Percentiles rank a stretch among this genome's conserved stretches.
phyloP scores from a whole-genome alignment of 352 stramenopile genomes.

The Phytophthora nicotianae region DNA sequence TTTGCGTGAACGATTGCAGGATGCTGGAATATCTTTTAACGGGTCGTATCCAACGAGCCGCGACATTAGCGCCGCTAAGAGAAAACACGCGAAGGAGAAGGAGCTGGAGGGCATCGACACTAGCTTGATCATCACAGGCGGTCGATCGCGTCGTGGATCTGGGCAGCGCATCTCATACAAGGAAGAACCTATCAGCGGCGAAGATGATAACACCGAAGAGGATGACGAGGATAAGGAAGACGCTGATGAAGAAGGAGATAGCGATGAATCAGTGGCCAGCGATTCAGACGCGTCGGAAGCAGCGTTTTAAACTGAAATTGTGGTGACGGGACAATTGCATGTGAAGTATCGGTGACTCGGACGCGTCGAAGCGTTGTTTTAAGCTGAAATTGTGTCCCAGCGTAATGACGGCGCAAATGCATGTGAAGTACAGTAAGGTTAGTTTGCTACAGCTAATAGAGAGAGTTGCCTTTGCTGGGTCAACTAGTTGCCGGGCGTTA shows the following conservation, averaged over 20 bases:
- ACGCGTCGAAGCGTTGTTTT: too few species aligned
- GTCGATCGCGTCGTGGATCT: slow-evolving; percentile 37
- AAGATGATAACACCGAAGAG: slow-evolving; percentile 36
- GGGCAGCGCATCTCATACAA: slow-evolving; percentile 39
- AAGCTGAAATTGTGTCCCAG: neutral
- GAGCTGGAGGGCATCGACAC: slow-evolving; percentile 87
- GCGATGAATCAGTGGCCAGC: slow-evolving; percentile 18
- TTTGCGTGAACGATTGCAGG: slow-evolving; percentile 56
- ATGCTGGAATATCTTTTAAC: slow-evolving; percentile 55
- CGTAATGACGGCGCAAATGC: slow-evolving; percentile 2
- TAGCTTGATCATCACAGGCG: slow-evolving; percentile 67
- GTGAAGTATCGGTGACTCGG: slow-evolving; percentile 8
- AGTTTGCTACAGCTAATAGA: slow-evolving; percentile 20
- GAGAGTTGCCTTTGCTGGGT: slow-evolving; percentile 1
- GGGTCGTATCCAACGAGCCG: slow-evolving; percentile 64
- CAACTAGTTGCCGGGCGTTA: too few species aligned
- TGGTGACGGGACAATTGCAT: slow-evolving; percentile 6
- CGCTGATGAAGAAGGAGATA: neutral
- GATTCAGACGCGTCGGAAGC: slow-evolving; percentile 49
- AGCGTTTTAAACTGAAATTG: slow-evolving; percentile 38
- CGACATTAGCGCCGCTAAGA: slow-evolving; percentile 73
- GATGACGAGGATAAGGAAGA: slow-evolving; percentile 30
- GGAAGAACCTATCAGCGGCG: slow-evolving; percentile 43
- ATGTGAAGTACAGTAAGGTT: slow-evolving; percentile 21
- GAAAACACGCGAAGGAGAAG: slow-evolving; percentile 66